Percentiles rank a stretch among this genome's conserved stretches.
Conservation (phyloP, 2,329 filamentous ascomycete species). For the Trichoderma koningii region DNA sequence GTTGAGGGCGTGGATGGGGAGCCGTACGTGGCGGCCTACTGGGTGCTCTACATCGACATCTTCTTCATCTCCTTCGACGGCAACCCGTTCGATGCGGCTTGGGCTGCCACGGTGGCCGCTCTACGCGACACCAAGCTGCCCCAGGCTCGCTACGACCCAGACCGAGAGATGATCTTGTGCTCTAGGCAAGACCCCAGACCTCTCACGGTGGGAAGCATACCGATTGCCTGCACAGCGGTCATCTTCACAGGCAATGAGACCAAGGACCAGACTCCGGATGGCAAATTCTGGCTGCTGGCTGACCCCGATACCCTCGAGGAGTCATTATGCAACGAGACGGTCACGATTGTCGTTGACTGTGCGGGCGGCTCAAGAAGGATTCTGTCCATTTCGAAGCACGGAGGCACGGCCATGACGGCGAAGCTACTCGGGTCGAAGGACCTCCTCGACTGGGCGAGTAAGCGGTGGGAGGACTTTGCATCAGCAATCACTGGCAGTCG, state of each 20-base stretch:
- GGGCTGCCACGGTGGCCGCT: constrained; percentile 81
- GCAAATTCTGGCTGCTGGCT: constrained; percentile 72
- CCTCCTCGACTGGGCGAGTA: constrained; percentile 44
- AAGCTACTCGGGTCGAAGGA: constrained; percentile 66
- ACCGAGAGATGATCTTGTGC: constrained; percentile 78
- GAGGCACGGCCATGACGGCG: constrained; percentile 70
- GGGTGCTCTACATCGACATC: constrained; percentile 94
- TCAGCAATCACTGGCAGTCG: constrained; percentile 36
- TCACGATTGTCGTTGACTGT: constrained; percentile 79
- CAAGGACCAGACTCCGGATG: constrained; percentile 44
- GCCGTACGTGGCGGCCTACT: constrained; percentile 75
- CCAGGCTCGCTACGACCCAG: constrained; percentile 77
- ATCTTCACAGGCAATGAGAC: constrained; percentile 71
- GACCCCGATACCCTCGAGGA: constrained; percentile 94
- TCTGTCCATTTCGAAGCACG: constrained; percentile 77
- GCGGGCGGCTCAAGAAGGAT: constrained; percentile 57
- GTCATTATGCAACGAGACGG: constrained; percentile 74
- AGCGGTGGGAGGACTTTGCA: constrained; percentile 43
- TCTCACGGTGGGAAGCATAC: constrained; percentile 65
- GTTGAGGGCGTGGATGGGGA: constrained; percentile 40
- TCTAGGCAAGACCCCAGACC: constrained; percentile 57
- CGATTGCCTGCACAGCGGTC: constrained; percentile 74
- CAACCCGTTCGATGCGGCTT: constrained; percentile 88
- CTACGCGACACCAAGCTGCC: constrained; percentile 77
- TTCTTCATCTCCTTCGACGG: constrained; percentile 92